Base-by-base conservation (phyloP, 768 basidiomycete genomes). In the Leccinum sublutescens region DNA sequence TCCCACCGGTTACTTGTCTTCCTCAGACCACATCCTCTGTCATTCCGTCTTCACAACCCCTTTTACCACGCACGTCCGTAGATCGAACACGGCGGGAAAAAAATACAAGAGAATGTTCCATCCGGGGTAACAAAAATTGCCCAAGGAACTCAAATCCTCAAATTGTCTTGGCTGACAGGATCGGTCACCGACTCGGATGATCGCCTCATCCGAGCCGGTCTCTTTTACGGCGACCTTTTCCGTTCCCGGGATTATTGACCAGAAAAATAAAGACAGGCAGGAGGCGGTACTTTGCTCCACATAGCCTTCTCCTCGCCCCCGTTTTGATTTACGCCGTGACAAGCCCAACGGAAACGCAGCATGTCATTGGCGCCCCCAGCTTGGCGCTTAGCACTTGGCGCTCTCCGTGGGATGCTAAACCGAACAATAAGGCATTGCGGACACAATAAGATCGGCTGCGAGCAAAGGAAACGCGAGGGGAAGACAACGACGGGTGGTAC, bases 41-140 rank as follows among this genome's bases (percentile, higher is more conserved):
- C 86, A 95, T 89, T 19, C 92, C 79, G 70, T 98, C 95, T 65
- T 88, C 87, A 67, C 97, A 98, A 1, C 91, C 93, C 50, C 81
- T 83, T 19, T 19, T 10, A 19, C 85, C 93, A 98, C 0, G 76
- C 64, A 15, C 71, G 70, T 43, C 91, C 78, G 47, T 85, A 77
- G 70, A 98, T 98, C 17, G 1, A 40, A 17, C 38, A n/a, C 17
- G 17, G 4, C n/a, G 40, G 12, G n/a, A 10, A 43, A 17, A 8
- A n/a, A 17, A 17, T 10, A 19, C 4, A 43, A 11, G 10, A 19
- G 89, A 81, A 87, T 27, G 95, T 9, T n/a, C 85, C 47, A 95
- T 71, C 54, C 80, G 80, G 1, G 91, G 86, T 15, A 93, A 62
- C n/a, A 19, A 19, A 45, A 19, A n/a, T 65, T 93, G 83, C 93